Evolutionary conservation across 2,329 filamentous ascomycete genomes (phyloP), one percentile per base, ranked within the genome.

Genomic region (Niveomyces coronatus): DNA sequence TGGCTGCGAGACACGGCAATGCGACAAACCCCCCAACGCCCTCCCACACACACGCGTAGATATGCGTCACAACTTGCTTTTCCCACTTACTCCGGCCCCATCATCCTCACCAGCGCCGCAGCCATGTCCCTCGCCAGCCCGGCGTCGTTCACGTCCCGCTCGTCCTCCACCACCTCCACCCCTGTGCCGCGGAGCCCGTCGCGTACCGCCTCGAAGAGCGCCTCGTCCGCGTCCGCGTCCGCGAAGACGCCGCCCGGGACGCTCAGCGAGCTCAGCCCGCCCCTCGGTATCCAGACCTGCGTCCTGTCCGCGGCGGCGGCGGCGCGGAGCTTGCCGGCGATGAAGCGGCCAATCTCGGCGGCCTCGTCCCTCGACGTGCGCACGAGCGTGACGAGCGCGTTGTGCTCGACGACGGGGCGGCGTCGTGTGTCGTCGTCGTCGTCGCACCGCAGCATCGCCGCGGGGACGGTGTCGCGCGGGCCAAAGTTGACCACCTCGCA

Each of bases 401-500:
- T 85, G 50, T 85, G 80, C 49, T 75, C 70, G 46, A 72, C 68
- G n/a, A 82, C 53, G 15, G 62, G 62, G 20, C 77, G 62, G 2
- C 55, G 49, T 4, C 52, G 49, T n/a, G n/a, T 85, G 50, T 85
- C 80, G 49, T 75, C 70, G 46, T 72, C 68, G n/a, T 82, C 53
- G 15, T 63, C 62, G 20, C 77, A 61, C 2, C 55, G 49, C 4
- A 52, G 49, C 45, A 74, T 79, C 34, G 62, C 61, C 37, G 70
- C 63, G 0, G 79, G 80, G 1, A 82, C 64, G 0, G 66, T 74
- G 1, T 54, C 51, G 28, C 48, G 58, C 0, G 74, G 66, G 0
- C 79, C 79, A 49, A 82, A 83, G 45, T 82, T 82, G 15, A 72
- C 64, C 68, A 76, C 78, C 47, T 80, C 76, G 22, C 65, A 61